Evolutionary conservation across 768 basidiomycete species (phyloP).

Genomic region (Jaapia argillacea): DNA sequence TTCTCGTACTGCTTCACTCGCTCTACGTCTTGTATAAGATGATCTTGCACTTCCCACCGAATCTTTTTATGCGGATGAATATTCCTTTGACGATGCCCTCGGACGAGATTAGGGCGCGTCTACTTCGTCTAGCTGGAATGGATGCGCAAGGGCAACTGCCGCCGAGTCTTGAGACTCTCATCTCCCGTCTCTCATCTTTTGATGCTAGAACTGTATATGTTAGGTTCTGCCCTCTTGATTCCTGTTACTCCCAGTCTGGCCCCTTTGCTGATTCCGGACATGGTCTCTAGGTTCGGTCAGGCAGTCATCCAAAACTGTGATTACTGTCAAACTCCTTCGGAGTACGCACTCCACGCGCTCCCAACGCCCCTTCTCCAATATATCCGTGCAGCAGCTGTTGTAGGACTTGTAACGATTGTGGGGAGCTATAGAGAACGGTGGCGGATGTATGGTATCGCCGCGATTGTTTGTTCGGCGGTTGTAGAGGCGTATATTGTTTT

Average conservation of each 20-base stretch:
- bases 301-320: slow-evolving; percentile 48
- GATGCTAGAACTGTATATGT: slow-evolving; percentile 51
- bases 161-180: slow-evolving; percentile 35
- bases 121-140: slow-evolving; percentile 31
- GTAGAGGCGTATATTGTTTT: slow-evolving; percentile 45
- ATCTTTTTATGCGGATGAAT: slow-evolving; percentile 47
- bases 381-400: slow-evolving; percentile 41
- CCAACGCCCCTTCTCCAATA: slow-evolving; percentile 49
- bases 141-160: slow-evolving; percentile 24
- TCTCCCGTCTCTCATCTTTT: slow-evolving; percentile 44
- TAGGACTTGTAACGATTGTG: slow-evolving; percentile 37
- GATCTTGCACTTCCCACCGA: slow-evolving; percentile 41
- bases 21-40: slow-evolving; percentile 37
- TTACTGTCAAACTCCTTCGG: slow-evolving; percentile 52
- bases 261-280: slow-evolving; percentile 1
- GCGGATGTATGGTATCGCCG: slow-evolving; percentile 36
- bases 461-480: slow-evolving; percentile 36
- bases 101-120: slow-evolving; percentile 36
- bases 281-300: slow-evolving; percentile 73
- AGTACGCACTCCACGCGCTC: slow-evolving; percentile 50
- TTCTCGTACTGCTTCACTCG: slow-evolving; percentile 39
- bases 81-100: slow-evolving; percentile 45
- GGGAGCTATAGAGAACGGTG: slow-evolving; percentile 30
- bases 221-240: slow-evolving; percentile 25
- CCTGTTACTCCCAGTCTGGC: background rate